A percentile compares a stretch with the other conserved stretches of the same genome.
Conservation (phyloP, 441 rosid species). For the Erysimum cheiri region DNA sequence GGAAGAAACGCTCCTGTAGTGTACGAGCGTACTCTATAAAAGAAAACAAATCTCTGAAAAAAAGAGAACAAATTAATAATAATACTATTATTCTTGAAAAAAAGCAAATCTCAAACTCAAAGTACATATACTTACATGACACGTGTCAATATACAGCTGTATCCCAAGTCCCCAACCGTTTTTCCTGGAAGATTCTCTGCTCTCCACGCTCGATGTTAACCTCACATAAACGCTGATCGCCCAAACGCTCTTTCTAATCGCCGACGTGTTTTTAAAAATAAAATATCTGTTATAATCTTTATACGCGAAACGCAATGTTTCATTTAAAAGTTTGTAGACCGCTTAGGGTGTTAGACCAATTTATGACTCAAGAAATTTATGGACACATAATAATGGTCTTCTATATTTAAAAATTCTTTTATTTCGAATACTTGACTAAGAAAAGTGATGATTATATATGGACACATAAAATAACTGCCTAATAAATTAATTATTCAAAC, state of each 20-base stretch:
- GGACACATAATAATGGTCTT: no score
- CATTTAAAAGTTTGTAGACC: neutral
- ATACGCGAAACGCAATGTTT: neutral
- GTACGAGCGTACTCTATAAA: conserved; percentile 18
- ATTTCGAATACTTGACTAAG: neutral
- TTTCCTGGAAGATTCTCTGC: conserved; percentile 42
- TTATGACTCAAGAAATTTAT: neutral
- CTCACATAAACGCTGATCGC: conserved; percentile 28
- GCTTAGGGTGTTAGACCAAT: neutral
- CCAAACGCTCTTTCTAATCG: conserved; percentile 30
- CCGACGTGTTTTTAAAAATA: neutral
- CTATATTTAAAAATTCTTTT: neutral
- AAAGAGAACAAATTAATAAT: neutral
- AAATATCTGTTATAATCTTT: no score
- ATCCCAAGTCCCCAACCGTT: conserved; percentile 44
- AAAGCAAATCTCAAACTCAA: conserved; percentile 36
- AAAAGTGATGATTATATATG: neutral
- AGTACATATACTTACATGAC: conserved; percentile 13
- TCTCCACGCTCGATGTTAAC: conserved; percentile 40
- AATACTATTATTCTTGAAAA: neutral
- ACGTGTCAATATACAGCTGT: conserved; percentile 42
- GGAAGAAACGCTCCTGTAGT: conserved; percentile 30
- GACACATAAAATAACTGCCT: neutral
- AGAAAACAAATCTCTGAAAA: conserved; percentile 26
- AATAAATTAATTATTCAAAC: conserved; percentile 45